Evolutionary conservation across 208 protist genomes (phyloP), one percentile per base, ranked within the genome.

Genomic region (Wallacemonas sp.): DNA sequence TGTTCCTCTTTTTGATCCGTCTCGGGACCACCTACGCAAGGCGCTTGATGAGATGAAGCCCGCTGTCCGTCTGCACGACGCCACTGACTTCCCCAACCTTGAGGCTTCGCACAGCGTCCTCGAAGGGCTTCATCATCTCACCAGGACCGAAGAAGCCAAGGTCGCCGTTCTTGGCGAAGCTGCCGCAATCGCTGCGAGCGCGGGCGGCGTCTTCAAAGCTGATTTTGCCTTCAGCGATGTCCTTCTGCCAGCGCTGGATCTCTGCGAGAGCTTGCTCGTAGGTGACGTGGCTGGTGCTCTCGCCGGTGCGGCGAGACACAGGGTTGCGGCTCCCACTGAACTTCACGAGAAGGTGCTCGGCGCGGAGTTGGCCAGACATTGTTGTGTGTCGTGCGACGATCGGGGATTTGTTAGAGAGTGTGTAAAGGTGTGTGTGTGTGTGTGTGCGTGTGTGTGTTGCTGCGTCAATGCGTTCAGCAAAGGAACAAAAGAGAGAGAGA

Each of bases 71-170:
- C 34, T 86, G 66, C 19, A 97, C 89, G 31, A 94, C 66, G 44
- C 62, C 84, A 61, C 91, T 97, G 12, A 98, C 77, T 64, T 96
- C 76, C 2, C 92, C 92, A 11, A 96, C 75, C 45, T 81, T 49
- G 8, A 97, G 79, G 24, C 70, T 68, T 53, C 91, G 88, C 4
- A 87, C 78, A 39, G 89, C 90, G 36, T 97, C 91, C 62, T 97
- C 95, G 59, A 97, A 98, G 1, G 93, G 80, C 71, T 94, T 93
- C 90, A 97, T 96, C 95, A 98, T 98, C 77, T 96, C 79, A 2
- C 95, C 95, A 1, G 76, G 84, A 14, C 84, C 88, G 68, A 98
- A 98, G 30, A 61, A 70, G 58, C 91, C 91, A 33, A 98, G 75
- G 67, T 98, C 93, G 11, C 95, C 95, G 45, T 79, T 76, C 21